A percentile compares a stretch with the other conserved stretches of the same genome.
These are phyloP conservation scores for Fusarium cyanostomum DNA, from an alignment of 2,329 filamentous ascomycete genomes.

Conservation along the genomic window DNA sequence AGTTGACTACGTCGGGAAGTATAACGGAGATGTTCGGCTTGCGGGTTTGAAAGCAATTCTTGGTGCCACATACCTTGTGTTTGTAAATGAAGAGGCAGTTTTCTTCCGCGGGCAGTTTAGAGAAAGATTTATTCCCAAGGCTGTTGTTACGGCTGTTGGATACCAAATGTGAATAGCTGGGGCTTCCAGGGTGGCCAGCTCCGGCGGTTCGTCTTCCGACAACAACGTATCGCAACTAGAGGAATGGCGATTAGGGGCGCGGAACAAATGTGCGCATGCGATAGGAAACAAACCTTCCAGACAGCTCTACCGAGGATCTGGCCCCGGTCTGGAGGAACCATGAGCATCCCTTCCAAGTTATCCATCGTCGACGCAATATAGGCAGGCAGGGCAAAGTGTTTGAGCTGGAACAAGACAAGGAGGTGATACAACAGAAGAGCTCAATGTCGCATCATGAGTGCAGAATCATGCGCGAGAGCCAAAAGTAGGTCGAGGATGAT, in stretches of 20 bases:
- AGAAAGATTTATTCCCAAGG: conserved; percentile 49
- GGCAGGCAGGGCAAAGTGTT: background rate
- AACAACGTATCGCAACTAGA: conserved; percentile 67
- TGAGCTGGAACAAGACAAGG: background rate
- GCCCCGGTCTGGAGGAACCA: conserved; percentile 61
- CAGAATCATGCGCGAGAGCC: conserved; percentile 20
- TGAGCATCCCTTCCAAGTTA: conserved; percentile 56
- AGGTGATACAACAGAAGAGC: conserved; percentile 7
- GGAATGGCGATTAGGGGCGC: conserved; percentile 26
- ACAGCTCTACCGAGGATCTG: conserved; percentile 60
- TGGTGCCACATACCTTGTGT: conserved; percentile 55
- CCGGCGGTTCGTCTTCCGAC: conserved; percentile 54
- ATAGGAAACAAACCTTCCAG: conserved; percentile 58
- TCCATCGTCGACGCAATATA: conserved; percentile 46
- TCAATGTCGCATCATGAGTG: conserved; percentile 42
- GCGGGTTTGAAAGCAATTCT: background rate
- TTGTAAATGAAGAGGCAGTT: conserved; percentile 66
- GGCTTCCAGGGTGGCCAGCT: conserved; percentile 49
- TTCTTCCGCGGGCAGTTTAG: conserved; percentile 52
- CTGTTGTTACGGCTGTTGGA: conserved; percentile 52
- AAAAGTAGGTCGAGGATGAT: conserved; percentile 1
- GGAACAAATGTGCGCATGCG: background rate
- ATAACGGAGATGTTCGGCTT: background rate
- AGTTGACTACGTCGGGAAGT: conserved; percentile 4
- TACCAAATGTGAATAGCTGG: conserved; percentile 52